Evolutionary conservation across 2,329 filamentous ascomycete species (phyloP).

Genomic region (Akanthomyces dipterigenus): DNA sequence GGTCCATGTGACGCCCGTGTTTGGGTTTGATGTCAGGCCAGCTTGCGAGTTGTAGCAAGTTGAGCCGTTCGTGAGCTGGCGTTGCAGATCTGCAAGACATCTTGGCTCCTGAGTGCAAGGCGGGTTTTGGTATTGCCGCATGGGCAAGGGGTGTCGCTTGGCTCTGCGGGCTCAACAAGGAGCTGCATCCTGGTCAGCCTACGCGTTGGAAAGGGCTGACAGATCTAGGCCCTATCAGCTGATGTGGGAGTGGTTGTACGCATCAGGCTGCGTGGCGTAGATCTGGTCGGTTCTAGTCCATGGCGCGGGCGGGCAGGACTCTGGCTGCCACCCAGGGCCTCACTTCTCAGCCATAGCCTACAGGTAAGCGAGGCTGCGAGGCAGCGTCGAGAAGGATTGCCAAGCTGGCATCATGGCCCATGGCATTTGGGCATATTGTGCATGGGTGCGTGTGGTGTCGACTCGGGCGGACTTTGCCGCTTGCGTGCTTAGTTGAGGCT

Average conservation of each 20-base stretch:
- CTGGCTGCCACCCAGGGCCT: neutral
- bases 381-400: neutral
- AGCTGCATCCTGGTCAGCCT: no score
- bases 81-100: neutral
- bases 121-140: neutral
- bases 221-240: neutral
- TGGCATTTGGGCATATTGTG: neutral
- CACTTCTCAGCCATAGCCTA: neutral
- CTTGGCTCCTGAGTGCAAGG: neutral
- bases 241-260: neutral
- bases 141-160: neutral
- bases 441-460: neutral
- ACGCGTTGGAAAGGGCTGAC: neutral
- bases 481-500: neutral
- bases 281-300: conserved; percentile 2
- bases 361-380: neutral
- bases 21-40: neutral
- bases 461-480: neutral
- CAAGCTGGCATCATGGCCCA: neutral
- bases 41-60: neutral
- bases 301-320: neutral
- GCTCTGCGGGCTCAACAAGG: neutral
- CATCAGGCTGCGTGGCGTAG: neutral
- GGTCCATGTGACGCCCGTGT: neutral
- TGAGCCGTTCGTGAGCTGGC: neutral